A percentile compares a stretch with the other conserved stretches of the same genome.
Evolutionary conservation across 177 flowering plant species (phyloP).

Genomic region (Vitis hybrid): DNA sequence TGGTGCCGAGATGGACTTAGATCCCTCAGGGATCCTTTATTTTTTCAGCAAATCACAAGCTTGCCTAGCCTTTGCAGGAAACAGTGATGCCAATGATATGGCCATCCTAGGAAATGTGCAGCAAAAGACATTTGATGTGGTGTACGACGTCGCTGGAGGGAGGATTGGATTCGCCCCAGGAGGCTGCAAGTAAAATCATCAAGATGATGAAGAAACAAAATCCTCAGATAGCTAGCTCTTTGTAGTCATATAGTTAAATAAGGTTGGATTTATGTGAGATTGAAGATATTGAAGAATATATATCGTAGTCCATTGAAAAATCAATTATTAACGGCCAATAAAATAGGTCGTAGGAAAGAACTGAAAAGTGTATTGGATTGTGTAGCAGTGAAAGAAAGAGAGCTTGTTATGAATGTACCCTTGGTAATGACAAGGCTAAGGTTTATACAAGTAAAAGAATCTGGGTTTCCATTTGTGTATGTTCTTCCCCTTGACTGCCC

Average conservation of each 20-base stretch:
- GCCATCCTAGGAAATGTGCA: slow-evolving; percentile 48
- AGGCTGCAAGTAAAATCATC: slow-evolving; percentile 28
- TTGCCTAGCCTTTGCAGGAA: slow-evolving; percentile 55
- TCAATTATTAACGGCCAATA: too few relatives aligned
- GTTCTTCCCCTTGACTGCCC: too few relatives aligned
- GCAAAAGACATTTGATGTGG: slow-evolving; percentile 46
- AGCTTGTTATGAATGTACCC: too few relatives aligned
- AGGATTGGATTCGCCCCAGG: slow-evolving; percentile 46
- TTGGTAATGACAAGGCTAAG: too few relatives aligned
- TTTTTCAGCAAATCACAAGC: slow-evolving; percentile 11
- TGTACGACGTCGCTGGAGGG: slow-evolving; percentile 45
- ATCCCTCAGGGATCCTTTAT: slow-evolving; percentile 24
- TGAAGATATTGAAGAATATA: not conserved
- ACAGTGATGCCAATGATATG: slow-evolving; percentile 18
- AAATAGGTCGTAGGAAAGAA: too few relatives aligned
- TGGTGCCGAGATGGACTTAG: slow-evolving; percentile 22
- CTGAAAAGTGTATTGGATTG: too few relatives aligned
- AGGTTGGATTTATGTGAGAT: not conserved
- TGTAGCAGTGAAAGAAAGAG: too few relatives aligned
- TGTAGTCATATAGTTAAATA: not conserved
- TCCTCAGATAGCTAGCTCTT: not conserved
- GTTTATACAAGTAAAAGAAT: too few relatives aligned
- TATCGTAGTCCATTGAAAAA: too few relatives aligned
- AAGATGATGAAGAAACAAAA: not conserved
- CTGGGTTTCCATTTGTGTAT: too few relatives aligned